Conservation (phyloP, 257 asterid genomes). For the Nicotiana otophora region DNA sequence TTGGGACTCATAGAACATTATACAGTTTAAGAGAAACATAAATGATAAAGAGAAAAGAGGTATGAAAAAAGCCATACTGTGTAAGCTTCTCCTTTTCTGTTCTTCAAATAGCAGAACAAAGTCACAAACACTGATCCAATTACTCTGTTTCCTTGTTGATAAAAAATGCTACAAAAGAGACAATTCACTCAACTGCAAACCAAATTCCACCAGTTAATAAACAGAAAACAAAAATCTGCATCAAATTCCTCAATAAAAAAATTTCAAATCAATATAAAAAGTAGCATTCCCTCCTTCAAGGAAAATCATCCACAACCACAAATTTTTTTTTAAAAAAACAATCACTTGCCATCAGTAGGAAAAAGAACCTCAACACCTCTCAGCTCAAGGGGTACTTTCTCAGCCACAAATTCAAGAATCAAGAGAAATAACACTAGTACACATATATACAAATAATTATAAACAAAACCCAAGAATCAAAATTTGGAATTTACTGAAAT, state of each 20-base stretch:
- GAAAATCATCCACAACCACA: neutral
- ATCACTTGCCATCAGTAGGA: neutral
- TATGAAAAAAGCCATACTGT: neutral
- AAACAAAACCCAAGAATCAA: constrained; percentile 9
- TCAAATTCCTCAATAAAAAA: neutral
- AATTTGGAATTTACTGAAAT: constrained; percentile 1
- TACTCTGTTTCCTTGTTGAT: neutral
- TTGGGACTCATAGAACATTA: neutral
- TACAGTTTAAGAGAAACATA: neutral
- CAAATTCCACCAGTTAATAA: neutral
- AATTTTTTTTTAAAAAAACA: neutral
- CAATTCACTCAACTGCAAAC: constrained; percentile 19
- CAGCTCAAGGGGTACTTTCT: constrained; percentile 4
- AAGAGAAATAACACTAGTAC: constrained; percentile 4
- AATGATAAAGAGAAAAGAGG: neutral
- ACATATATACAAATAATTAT: constrained; percentile 3
- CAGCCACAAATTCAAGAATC: constrained; percentile 7
- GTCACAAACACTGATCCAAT: neutral
- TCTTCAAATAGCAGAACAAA: constrained; percentile 1
- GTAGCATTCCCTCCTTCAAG: neutral
- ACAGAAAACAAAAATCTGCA: neutral
- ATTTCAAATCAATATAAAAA: neutral
- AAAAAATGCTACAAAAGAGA: neutral
- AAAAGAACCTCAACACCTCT: neutral
- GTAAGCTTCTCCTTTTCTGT: neutral